Percentiles rank a stretch among this genome's conserved stretches.
phyloP scores from a whole-genome alignment of 2,329 filamentous ascomycete genomes.

The Venturia carpophila region DNA sequence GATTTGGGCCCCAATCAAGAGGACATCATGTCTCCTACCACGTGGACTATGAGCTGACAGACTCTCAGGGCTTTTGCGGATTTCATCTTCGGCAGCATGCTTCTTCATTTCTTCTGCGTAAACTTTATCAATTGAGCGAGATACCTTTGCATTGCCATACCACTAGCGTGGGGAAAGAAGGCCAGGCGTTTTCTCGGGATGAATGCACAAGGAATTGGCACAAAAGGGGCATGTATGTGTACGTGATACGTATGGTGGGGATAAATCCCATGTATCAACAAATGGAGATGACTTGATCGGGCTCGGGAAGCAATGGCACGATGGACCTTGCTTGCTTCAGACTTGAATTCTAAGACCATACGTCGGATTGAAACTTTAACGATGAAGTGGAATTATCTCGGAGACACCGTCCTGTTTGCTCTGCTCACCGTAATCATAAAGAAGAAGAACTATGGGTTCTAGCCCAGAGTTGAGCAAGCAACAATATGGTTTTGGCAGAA shows the following conservation, averaged over 20 bases:
- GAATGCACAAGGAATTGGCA: not conserved
- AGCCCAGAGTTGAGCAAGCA: not conserved
- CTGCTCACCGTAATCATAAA: not conserved
- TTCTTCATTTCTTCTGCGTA: constrained; percentile 97
- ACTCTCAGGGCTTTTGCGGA: constrained; percentile 78
- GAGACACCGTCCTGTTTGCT: too few species aligned
- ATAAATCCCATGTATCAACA: not conserved
- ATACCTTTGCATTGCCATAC: not conserved
- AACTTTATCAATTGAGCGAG: constrained; percentile 87
- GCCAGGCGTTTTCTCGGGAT: not conserved
- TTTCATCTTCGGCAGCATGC: constrained; percentile 87
- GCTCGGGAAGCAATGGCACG: not conserved
- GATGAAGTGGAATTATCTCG: not conserved
- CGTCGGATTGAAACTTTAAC: not conserved
- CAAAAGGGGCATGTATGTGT: not conserved
- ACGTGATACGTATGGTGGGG: not conserved
- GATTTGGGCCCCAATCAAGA: not conserved
- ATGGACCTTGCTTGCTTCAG: not conserved
- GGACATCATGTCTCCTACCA: not conserved
- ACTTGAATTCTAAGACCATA: not conserved
- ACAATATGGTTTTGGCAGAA: not conserved
- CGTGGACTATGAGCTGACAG: constrained; percentile 10
- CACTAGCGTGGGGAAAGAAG: not conserved
- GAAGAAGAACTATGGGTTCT: too few species aligned
- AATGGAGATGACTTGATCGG: not conserved